These are phyloP conservation scores for Mycena haematopus DNA, from an alignment of 768 basidiomycete genomes.

Conservation along the genomic window DNA sequence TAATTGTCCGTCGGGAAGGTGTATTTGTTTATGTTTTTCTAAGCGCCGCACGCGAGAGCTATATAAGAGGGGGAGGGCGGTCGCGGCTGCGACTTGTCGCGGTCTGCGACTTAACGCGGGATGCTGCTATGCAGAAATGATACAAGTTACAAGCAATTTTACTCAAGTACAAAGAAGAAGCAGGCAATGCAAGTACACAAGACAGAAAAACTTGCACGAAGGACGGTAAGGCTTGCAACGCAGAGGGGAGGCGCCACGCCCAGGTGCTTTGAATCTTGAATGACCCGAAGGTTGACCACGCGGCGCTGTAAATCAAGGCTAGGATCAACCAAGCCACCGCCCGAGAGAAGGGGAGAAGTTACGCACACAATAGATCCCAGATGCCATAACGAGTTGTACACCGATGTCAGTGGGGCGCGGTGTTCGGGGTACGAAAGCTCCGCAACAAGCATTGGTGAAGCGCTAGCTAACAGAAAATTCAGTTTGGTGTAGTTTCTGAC, in stretches of 20 bases:
- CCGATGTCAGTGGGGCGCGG: conserved; percentile 78
- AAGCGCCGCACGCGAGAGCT: too few species aligned
- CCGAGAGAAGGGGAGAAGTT: conserved; percentile 22
- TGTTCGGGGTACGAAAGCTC: conserved; percentile 87
- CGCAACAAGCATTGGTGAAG: conserved; percentile 84
- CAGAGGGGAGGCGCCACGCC: conserved; percentile 85
- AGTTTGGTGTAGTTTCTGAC: too few species aligned
- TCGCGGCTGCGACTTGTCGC: too few species aligned
- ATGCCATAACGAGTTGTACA: conserved; percentile 88
- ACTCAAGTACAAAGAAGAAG: too few species aligned
- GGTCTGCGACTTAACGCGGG: too few species aligned
- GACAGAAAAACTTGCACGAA: conserved; percentile 69
- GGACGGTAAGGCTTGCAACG: conserved; percentile 74
- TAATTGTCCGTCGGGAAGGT: too few species aligned
- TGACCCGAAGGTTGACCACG: conserved; percentile 86
- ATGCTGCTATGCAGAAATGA: too few species aligned
- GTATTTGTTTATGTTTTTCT: too few species aligned
- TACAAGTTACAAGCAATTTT: too few species aligned
- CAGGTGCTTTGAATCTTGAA: conserved; percentile 71
- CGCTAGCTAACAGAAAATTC: conserved; percentile 54
- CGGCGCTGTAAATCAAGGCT: conserved; percentile 49
- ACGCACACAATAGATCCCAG: conserved; percentile 79
- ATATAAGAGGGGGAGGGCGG: too few species aligned
- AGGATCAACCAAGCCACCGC: background rate
- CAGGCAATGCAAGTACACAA: too few species aligned